These are phyloP conservation scores for Corylus americana DNA, from an alignment of 306 rosid genomes.

Conservation along the genomic window DNA sequence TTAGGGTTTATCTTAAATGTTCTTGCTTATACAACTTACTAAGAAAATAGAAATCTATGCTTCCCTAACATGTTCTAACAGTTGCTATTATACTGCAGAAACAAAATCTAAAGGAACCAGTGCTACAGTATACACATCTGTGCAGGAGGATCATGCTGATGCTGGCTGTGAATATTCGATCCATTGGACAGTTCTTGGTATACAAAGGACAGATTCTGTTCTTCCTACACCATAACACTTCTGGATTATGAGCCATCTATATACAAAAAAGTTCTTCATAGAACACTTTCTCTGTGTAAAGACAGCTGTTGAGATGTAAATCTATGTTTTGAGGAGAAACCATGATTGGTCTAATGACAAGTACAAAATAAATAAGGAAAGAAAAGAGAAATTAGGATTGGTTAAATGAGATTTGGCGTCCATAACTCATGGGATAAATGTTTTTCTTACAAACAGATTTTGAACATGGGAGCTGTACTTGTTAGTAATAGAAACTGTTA, in stretches of 20 bases:
- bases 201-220: not conserved
- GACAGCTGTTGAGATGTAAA: not conserved
- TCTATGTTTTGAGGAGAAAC: constrained; percentile 1
- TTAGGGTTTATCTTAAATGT: too few relatives aligned
- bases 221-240: not conserved
- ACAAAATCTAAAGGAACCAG: not conserved
- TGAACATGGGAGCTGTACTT: not conserved
- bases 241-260: constrained; percentile 4
- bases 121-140: not conserved
- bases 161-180: constrained; percentile 3
- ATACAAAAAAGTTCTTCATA: constrained; percentile 1
- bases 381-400: not conserved
- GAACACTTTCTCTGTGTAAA: constrained; percentile 6
- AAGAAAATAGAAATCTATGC: too few relatives aligned
- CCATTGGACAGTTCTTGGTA: not conserved
- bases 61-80: not conserved
- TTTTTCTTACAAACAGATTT: not conserved
- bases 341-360: constrained; percentile 9
- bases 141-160: not conserved
- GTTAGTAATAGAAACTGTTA: not conserved
- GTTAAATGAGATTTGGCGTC: not conserved
- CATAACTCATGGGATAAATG: not conserved
- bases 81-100: constrained; percentile 18
- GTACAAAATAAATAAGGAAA: not conserved
- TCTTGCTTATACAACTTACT: too few relatives aligned